These are phyloP conservation scores for Phoma sp. DNA, from an alignment of 2,329 filamentous ascomycete species.

Conservation along the genomic window DNA sequence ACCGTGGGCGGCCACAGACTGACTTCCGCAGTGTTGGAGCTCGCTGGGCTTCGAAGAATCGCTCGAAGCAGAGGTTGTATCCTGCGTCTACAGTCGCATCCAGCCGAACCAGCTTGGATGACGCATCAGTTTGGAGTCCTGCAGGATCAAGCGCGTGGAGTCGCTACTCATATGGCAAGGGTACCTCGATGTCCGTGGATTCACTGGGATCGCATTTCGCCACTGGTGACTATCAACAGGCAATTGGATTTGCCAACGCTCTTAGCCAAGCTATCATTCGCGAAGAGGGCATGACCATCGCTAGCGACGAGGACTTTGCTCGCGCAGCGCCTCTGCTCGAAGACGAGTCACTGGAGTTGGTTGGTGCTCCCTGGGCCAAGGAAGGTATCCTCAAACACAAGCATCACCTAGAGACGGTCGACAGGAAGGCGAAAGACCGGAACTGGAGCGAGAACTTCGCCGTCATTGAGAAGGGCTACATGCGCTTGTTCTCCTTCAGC, in stretches of 20 bases:
- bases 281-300: conserved; percentile 71
- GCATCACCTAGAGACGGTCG: conserved; percentile 87
- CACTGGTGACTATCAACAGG: conserved; percentile 87
- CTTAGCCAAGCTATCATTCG: conserved; percentile 96
- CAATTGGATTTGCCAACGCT: conserved; percentile 96
- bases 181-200: conserved; percentile 90
- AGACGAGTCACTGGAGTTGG: conserved; percentile 88
- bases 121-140: conserved; percentile 90
- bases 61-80: conserved; percentile 78
- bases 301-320: conserved; percentile 63
- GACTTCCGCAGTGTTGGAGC: conserved; percentile 69
- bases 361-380: conserved; percentile 97
- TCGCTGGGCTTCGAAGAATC: conserved; percentile 83
- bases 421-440: conserved; percentile 91
- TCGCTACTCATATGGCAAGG: conserved; percentile 87
- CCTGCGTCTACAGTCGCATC: conserved; percentile 83
- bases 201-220: conserved; percentile 81
- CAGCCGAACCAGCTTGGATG: conserved; percentile 92
- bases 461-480: conserved; percentile 91
- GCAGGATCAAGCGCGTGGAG: conserved; percentile 94
- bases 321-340: conserved; percentile 74
- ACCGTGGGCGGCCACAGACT: conserved; percentile 70
- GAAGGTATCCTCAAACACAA: conserved; percentile 96
- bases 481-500: conserved; percentile 93
- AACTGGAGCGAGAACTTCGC: conserved; percentile 97